A percentile compares a stretch with the other conserved stretches of the same genome.
Conservation (phyloP, 371 early-diverging fungal species). For the Actinomortierella ambigua region DNA sequence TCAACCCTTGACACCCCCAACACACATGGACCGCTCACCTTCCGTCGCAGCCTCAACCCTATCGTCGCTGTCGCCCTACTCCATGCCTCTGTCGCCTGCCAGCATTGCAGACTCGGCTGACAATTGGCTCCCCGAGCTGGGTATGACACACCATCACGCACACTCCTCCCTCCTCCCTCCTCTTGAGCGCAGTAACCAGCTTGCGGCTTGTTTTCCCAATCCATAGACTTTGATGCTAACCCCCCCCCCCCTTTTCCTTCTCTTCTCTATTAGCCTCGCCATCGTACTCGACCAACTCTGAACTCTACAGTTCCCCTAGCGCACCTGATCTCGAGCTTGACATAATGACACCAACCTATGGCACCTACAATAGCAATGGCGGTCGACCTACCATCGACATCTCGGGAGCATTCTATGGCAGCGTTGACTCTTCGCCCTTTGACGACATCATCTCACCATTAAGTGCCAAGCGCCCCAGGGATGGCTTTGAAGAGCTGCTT, state of each 20-base stretch:
- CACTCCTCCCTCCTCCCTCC: too few species aligned
- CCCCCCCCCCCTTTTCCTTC: not conserved
- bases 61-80: slow-evolving; percentile 32
- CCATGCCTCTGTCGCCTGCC: slow-evolving; percentile 36
- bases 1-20: slow-evolving; percentile 43
- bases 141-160: slow-evolving; percentile 5
- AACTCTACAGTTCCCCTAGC: slow-evolving; percentile 28
- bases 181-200: too few species aligned
- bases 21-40: slow-evolving; percentile 36
- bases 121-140: slow-evolving; percentile 41
- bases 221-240: too few species aligned
- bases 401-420: slow-evolving; percentile 23
- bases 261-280: slow-evolving; percentile 18
- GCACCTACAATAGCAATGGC: not conserved
- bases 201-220: too few species aligned
- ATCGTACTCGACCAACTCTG: slow-evolving; percentile 33
- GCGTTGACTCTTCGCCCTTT: not conserved
- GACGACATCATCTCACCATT: slow-evolving; percentile 16
- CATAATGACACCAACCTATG: slow-evolving; percentile 17
- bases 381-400: slow-evolving; percentile 19
- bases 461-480: slow-evolving; percentile 41
- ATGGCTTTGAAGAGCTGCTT: slow-evolving; percentile 51
- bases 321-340: slow-evolving; percentile 32
- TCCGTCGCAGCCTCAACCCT: slow-evolving; percentile 21
- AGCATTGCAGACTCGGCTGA: slow-evolving; percentile 22